Evolutionary conservation across 192 early-diverging fungal species (phyloP).

Genomic region (Linnemannia schmuckeri): DNA sequence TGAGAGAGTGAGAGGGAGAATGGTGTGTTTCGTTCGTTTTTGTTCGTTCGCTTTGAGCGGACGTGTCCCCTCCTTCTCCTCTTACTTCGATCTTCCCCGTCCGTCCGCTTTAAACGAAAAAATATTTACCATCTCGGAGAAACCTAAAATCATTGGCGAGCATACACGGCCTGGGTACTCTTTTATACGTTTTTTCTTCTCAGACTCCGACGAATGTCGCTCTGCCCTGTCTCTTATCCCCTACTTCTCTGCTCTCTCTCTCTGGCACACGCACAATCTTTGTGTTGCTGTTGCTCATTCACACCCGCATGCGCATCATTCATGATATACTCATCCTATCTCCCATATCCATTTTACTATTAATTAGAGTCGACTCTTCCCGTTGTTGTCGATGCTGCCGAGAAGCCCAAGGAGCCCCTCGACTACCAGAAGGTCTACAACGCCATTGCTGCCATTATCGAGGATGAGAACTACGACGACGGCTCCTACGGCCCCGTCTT

Average conservation of each 20-base stretch:
- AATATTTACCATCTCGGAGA: slow-evolving; percentile 23
- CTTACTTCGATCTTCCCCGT: slow-evolving; percentile 1
- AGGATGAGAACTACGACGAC: slow-evolving; percentile 84
- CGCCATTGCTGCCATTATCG: slow-evolving; percentile 81
- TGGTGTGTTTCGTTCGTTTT: background rate
- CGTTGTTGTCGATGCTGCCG: slow-evolving; percentile 20
- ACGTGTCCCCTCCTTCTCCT: background rate
- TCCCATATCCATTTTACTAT: background rate
- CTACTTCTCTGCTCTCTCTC: no score
- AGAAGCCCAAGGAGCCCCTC: slow-evolving; percentile 61
- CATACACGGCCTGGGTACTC: background rate
- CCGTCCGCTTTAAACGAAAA: background rate
- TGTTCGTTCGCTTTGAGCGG: background rate
- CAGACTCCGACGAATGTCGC: slow-evolving; percentile 9
- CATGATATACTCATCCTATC: background rate
- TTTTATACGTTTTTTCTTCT: background rate
- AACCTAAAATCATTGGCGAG: slow-evolving; percentile 20
- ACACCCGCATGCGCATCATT: background rate
- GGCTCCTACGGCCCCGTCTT: slow-evolving; percentile 85
- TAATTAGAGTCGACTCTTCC: slow-evolving; percentile 31
- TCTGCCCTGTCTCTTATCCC: background rate
- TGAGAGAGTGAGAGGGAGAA: background rate
- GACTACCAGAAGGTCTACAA: slow-evolving; percentile 83
- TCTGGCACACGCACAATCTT: no score
- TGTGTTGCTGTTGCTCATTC: background rate